Evolutionary conservation across 1,284 basidiomycete species (phyloP).

Genomic region (Fomitopsis betulina): DNA sequence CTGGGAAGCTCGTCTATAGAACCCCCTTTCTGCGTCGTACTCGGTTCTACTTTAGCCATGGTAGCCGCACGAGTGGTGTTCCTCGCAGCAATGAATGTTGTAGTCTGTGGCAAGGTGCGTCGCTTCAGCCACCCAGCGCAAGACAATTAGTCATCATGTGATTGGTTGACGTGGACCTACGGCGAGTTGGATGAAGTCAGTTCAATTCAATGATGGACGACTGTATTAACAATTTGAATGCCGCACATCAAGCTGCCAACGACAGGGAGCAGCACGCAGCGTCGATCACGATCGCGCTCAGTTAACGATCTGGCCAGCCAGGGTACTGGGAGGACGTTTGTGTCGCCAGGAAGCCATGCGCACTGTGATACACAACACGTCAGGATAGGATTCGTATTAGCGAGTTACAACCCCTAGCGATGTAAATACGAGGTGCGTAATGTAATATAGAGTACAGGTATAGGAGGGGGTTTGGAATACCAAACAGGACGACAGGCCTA

Average conservation of each 20-base stretch:
- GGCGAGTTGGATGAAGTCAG: background rate
- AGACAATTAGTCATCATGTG: background rate
- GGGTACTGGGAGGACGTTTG: background rate
- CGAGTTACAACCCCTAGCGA: slow-evolving; percentile 15
- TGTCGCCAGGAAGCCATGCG: background rate
- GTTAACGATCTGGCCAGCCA: background rate
- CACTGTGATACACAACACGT: slow-evolving; percentile 3
- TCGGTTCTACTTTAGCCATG: background rate
- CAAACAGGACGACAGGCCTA: slow-evolving; percentile 3
- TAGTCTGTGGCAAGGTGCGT: background rate
- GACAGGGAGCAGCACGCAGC: background rate
- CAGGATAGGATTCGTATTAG: slow-evolving; percentile 20
- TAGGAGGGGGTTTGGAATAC: slow-evolving; percentile 14
- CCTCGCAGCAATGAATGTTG: background rate
- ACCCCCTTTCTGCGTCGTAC: background rate
- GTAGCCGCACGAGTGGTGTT: background rate
- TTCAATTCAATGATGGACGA: background rate
- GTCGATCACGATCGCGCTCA: background rate
- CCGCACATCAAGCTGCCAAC: too few species aligned
- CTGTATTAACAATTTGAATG: background rate
- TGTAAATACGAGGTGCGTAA: slow-evolving; percentile 13
- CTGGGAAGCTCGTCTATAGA: background rate
- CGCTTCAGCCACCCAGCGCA: background rate
- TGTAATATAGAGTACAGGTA: slow-evolving; percentile 23
- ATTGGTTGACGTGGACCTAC: background rate